Evolutionary conservation across 768 basidiomycete species (phyloP), one percentile per base, ranked within the genome.

Genomic region (Cystobasidium onofrii): DNA sequence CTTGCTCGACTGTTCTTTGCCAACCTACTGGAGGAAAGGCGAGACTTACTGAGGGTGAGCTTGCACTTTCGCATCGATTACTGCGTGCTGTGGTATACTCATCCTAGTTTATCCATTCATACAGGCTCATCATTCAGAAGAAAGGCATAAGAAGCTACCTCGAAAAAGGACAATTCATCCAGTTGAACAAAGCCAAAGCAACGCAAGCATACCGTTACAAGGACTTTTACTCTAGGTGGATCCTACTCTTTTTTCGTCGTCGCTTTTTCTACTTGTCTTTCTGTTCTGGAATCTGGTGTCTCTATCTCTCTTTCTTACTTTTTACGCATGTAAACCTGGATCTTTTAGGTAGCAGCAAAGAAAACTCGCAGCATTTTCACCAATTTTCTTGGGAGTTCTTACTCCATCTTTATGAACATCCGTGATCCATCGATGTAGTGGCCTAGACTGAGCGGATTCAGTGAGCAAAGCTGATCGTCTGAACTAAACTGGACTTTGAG

Each of bases 11-110:
- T 78, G 90, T 97, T 75, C 86, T 99, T 78, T 97, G 94, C 87
- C 95, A 97, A 82, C 95, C 95, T 67, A 95, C 92, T 39, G 94
- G 96, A 85, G 96, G 96, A 84, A 95, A 89, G 85, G 94, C 94
- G 77, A 88, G 93, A 81, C 84, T 99, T 83, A 97, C 95, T 71
- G 96, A 99, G 85, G 96, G 95, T 96, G 81, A 79, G 89, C 83
- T 25, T 13, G 6, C 17, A 20, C 23, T 0, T 4, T 39, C 57
- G 15, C 6, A 27, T 33, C 33, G 25, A 41, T 29, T 17, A 0
- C 17, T 27, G n/a, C n/a, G n/a, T n/a, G n/a, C n/a, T 50, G n/a
- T 1, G 7, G 17, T 17, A 23, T 31, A 9, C 20, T 66, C 39
- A 65, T 73, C 27, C 44, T 61, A 23, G 34, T 64, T 17, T 1